Conservation (phyloP, 1,284 basidiomycete genomes). For the Cutaneotrichosporon dermatis region DNA sequence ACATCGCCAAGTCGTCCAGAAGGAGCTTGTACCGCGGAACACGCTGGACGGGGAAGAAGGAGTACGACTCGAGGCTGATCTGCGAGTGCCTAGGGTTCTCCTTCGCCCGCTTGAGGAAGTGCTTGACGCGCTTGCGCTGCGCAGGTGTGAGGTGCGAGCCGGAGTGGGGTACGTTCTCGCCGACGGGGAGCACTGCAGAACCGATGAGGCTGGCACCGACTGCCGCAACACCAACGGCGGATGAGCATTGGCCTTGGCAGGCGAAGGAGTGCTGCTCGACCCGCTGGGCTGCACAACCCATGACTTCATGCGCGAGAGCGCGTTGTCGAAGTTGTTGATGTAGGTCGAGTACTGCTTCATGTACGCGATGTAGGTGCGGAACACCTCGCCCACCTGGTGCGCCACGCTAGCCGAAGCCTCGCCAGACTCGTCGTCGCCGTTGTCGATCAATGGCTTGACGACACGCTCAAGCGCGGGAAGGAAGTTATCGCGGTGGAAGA, state of each 20-base stretch:
- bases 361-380: slow-evolving; percentile 86
- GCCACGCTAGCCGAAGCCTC: slow-evolving; percentile 70
- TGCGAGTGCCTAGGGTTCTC: slow-evolving; percentile 84
- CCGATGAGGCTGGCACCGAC: slow-evolving; percentile 48
- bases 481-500: slow-evolving; percentile 88
- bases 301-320: slow-evolving; percentile 74
- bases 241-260: not conserved
- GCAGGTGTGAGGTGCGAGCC: slow-evolving; percentile 56
- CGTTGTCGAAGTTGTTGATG: slow-evolving; percentile 93
- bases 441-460: slow-evolving; percentile 61
- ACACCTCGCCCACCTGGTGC: slow-evolving; percentile 79
- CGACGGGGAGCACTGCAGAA: slow-evolving; percentile 56
- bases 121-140: slow-evolving; percentile 79
- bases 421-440: slow-evolving; percentile 64
- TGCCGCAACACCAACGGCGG: slow-evolving; percentile 21
- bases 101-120: slow-evolving; percentile 62
- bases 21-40: slow-evolving; percentile 92
- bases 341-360: slow-evolving; percentile 97
- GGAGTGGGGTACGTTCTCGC: slow-evolving; percentile 30
- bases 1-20: slow-evolving; percentile 77
- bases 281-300: slow-evolving; percentile 56
- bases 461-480: slow-evolving; percentile 80
- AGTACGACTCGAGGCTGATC: slow-evolving; percentile 93
- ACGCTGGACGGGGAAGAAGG: slow-evolving; percentile 89
- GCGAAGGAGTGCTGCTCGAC: not conserved